Evolutionary conservation across 192 early-diverging fungal genomes (phyloP).

Genomic region (Chytriomyces hyalinus): DNA sequence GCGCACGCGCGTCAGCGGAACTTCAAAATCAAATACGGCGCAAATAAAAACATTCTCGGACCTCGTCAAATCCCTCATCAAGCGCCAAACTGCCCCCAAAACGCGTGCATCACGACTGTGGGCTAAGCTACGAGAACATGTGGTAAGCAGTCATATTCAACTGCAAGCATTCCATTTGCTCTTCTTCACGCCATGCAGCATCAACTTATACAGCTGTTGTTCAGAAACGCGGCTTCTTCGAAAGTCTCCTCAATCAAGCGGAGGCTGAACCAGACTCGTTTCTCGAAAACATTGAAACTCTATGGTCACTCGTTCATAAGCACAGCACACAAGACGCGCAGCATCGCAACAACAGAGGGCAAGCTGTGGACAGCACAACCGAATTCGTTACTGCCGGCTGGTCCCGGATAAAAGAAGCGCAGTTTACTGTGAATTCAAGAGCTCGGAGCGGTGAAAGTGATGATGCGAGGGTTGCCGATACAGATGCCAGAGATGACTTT

Average conservation of each 20-base stretch:
- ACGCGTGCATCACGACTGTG: constrained; percentile 43
- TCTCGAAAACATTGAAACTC: constrained; percentile 47
- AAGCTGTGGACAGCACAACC: constrained; percentile 42
- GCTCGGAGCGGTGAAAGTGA: neutral
- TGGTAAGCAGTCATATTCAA: constrained; percentile 44
- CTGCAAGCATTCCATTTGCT: constrained; percentile 10
- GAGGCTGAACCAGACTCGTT: constrained; percentile 42
- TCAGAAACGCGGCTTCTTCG: constrained; percentile 51
- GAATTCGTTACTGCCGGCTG: constrained; percentile 56
- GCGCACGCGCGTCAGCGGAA: constrained; percentile 1
- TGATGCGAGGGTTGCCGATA: neutral
- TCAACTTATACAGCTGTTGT: neutral
- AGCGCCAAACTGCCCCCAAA: constrained; percentile 38
- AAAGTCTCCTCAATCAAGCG: constrained; percentile 49
- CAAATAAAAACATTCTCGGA: constrained; percentile 31
- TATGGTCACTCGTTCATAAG: constrained; percentile 54
- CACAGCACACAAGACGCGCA: constrained; percentile 27
- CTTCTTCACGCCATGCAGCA: neutral
- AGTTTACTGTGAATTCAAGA: constrained; percentile 37
- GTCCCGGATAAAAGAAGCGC: constrained; percentile 54
- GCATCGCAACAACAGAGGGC: constrained; percentile 12
- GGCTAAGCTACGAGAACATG: constrained; percentile 48
- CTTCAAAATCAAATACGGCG: constrained; percentile 14
- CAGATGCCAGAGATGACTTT: neutral
- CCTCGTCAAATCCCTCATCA: constrained; percentile 32